phyloP scores from a whole-genome alignment of 305 asterid species.

The Withania somnifera region DNA sequence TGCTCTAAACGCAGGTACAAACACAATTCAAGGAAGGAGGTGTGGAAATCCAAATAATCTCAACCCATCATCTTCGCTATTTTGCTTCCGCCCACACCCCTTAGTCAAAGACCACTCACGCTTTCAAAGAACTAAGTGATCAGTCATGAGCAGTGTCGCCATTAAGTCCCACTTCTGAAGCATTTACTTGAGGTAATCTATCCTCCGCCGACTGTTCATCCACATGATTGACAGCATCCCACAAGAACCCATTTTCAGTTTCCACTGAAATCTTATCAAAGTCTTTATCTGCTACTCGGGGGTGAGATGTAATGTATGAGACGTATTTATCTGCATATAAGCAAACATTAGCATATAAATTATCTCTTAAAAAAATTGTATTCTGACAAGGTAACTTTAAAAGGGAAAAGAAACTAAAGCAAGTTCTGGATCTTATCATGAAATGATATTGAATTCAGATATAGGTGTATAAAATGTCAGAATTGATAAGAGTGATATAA shows the following conservation, averaged over 20 bases:
- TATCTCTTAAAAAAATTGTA: background rate
- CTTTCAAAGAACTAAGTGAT: conserved; percentile 20
- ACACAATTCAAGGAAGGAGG: conserved; percentile 24
- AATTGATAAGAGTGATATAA: background rate
- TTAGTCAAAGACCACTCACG: conserved; percentile 32
- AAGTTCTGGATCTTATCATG: background rate
- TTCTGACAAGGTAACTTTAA: background rate
- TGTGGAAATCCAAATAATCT: conserved; percentile 22
- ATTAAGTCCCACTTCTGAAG: conserved; percentile 38
- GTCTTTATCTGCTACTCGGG: conserved; percentile 33
- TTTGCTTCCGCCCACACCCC: conserved; percentile 14
- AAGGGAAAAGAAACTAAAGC: background rate
- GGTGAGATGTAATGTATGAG: conserved; percentile 34
- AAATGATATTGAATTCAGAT: background rate
- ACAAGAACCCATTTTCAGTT: conserved; percentile 74
- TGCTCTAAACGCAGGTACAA: conserved; percentile 25
- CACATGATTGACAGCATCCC: conserved; percentile 48
- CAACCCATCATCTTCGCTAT: conserved; percentile 23
- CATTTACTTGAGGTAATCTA: conserved; percentile 40
- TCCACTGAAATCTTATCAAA: conserved; percentile 24
- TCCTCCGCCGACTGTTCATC: conserved; percentile 40
- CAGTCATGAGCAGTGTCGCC: conserved; percentile 35
- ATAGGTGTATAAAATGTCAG: background rate
- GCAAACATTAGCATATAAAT: background rate
- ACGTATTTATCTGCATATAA: conserved; percentile 55